Percentiles rank a stretch among this genome's conserved stretches.
phyloP scores from a whole-genome alignment of 1,284 basidiomycete genomes.

The Mycena sp. region DNA sequence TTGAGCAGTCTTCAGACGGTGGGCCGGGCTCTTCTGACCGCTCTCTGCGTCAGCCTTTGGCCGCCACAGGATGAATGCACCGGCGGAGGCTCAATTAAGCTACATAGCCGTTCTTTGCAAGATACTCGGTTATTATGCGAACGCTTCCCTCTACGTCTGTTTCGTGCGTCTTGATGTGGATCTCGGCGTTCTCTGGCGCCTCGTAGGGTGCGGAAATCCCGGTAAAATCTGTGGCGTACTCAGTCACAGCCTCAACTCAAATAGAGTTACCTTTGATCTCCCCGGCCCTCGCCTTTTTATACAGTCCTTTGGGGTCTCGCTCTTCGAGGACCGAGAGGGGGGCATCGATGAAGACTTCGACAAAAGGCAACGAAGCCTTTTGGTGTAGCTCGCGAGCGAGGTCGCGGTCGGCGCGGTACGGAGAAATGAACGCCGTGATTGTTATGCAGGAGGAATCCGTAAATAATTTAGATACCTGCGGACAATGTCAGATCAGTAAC shows the following conservation, averaged over 20 bases:
- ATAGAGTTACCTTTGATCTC: constrained; percentile 87
- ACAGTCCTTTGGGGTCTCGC: constrained; percentile 97
- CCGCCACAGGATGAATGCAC: constrained; percentile 17
- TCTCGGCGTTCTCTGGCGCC: constrained; percentile 86
- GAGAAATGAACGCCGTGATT: constrained; percentile 98
- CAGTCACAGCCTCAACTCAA: not conserved
- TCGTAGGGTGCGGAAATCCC: constrained; percentile 99
- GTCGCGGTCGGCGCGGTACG: constrained; percentile 91
- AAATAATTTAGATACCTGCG: constrained; percentile 93
- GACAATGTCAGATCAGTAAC: constrained; percentile 1
- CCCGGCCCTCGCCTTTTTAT: constrained; percentile 96
- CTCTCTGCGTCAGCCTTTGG: constrained; percentile 25
- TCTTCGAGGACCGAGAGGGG: constrained; percentile 90
- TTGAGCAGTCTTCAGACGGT: constrained; percentile 30
- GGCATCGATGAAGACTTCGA: constrained; percentile 97
- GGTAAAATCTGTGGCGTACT: constrained; percentile 83
- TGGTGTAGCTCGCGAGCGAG: constrained; percentile 89
- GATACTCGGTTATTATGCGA: constrained; percentile 85
- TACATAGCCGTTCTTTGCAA: constrained; percentile 66
- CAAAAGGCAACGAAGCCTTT: constrained; percentile 80
- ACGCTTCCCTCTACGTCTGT: constrained; percentile 86
- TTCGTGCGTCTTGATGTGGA: constrained; percentile 93
- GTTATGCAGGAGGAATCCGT: constrained; percentile 88
- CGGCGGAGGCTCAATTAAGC: constrained; percentile 23
- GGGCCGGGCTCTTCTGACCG: constrained; percentile 26